Evolutionary conservation across 352 stramenopile species (phyloP), one percentile per base, ranked within the genome.

Genomic region (Globisporangium splendens): DNA sequence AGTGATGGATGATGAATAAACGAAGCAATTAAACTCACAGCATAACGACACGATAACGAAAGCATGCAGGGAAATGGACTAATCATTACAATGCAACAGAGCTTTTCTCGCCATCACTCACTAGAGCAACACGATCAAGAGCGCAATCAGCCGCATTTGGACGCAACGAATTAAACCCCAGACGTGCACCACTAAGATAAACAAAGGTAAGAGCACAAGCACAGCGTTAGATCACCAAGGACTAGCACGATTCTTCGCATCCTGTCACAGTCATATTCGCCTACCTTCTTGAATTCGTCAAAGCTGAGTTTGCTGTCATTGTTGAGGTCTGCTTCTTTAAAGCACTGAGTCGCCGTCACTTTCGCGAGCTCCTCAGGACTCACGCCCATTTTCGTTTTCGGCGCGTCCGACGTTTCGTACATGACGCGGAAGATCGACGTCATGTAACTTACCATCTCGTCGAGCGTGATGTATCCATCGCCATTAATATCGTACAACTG

Each of bases 351-450:
- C 50, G 85, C 85, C 31, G 84, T 96, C 49, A 87, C 81, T 12
- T 70, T 69, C 61, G 88, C 88, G 53, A 96, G 69, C 55, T 94
- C 83, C 56, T 92, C 77, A 14, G 88, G 79, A 50, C 66, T 76
- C 22, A 92, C 77, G 18, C 80, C 73, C 69, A 92, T 90, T 50
- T 88, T 88, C n/a, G 48, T 67, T 50, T 88, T 92, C 12, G 83
- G 76, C 41, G 59, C 76, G 58, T 91, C 81, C 20, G 85, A 91
- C 20, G 85, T 95, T 63, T 93, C 84, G 59, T 92, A 93, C 86
- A 96, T 95, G 52, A 95, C 86, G 56, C 87, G 87, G 53, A 96
- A 95, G 52, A 96, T 90, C 31, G 86, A 93, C 33, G 79, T 93
- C 80, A 95, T 86, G 69, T 95, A 95, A 61, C 69, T 89, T 35